Evolutionary conservation across 805 yeast species (phyloP).

Genomic region (Saccharomycopsis sp.): DNA sequence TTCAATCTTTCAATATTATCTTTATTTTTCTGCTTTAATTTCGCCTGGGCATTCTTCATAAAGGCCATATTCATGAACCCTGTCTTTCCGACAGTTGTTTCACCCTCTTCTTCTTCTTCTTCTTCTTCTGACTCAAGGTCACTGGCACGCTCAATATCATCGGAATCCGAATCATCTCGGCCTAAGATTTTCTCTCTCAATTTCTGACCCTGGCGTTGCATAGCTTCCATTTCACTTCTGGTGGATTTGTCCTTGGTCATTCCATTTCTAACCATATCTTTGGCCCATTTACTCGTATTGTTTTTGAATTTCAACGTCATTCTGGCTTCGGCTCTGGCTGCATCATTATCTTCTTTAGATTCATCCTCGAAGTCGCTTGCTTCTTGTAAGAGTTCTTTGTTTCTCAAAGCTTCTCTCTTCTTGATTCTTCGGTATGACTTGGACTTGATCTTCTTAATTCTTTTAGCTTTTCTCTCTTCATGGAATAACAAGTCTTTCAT

Average conservation of each 20-base stretch:
- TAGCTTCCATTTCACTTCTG: conserved; percentile 88
- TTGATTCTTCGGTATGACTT: conserved; percentile 81
- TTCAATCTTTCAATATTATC: conserved; percentile 46
- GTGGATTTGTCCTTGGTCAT: conserved; percentile 79
- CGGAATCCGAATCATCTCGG: conserved; percentile 44
- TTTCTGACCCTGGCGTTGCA: conserved; percentile 81
- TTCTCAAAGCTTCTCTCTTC: conserved; percentile 73
- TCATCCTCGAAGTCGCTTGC: conserved; percentile 41
- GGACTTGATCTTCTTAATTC: conserved; percentile 92
- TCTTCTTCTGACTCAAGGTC: conserved; percentile 43
- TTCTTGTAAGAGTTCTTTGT: conserved; percentile 60
- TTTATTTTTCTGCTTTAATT: conserved; percentile 53
- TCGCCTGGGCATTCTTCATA: conserved; percentile 84
- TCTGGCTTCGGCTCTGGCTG: conserved; percentile 81
- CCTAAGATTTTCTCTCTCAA: conserved; percentile 70
- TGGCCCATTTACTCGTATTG: conserved; percentile 77
- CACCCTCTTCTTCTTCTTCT: conserved; percentile 34
- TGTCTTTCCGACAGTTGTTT: conserved; percentile 56
- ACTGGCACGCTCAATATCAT: conserved; percentile 39
- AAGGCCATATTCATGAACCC: conserved; percentile 94
- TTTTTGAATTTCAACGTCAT: conserved; percentile 89
- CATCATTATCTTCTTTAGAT: conserved; percentile 58
- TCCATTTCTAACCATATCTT: conserved; percentile 82
- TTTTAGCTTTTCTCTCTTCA: conserved; percentile 84
- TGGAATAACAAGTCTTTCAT: conserved; percentile 97